Evolutionary conservation across 345 rosid species (phyloP), one percentile per base, ranked within the genome.

Genomic region (Raphanus raphanistrum): DNA sequence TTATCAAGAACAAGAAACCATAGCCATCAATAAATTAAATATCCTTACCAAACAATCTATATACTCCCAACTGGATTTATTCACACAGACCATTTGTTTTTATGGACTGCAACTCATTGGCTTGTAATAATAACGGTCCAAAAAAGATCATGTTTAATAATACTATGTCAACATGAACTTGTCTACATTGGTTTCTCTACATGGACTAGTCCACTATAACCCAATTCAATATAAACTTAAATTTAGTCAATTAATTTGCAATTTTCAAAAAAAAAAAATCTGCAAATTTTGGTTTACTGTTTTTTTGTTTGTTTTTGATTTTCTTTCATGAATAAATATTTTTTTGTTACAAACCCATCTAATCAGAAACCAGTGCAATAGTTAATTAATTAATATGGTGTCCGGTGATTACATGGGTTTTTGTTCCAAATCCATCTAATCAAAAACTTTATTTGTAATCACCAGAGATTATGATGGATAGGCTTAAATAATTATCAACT

Each of bases 1-100:
- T 35, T 50, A 17, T 43, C 54, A 67, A 60, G 70, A 66, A 54
- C 41, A 27, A 52, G 27, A 32, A 71, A 25, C 15, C 13, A 6
- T 6, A 73, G 48, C 73, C 73, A 79, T 38, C 31, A 17, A 45
- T 63, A 43, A 8, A 36, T 10, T 17, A 25, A 58, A 60, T 45
- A 45, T 41, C 15, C 7, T 8, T 15, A 61, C 28, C 55, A 48
- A 48, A 48, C 55, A 48, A 48, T 48, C n/a, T 13, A 48, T 48
- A 17, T 6, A 48, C 21, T 21, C 21, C 1, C 52, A 45, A 45
- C 4, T 45, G n/a, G 16, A 45, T 45, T 12, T 45, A 15, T 45
- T 45, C 16, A 48, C 55, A 48, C 55, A 13, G 16, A 48, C 55
- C 17, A 13, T 13, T 5, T 48, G 55, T 48, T 48, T 48, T 48